phyloP scores from a whole-genome alignment of 1,284 basidiomycete species.

The Marasmius oreades region DNA sequence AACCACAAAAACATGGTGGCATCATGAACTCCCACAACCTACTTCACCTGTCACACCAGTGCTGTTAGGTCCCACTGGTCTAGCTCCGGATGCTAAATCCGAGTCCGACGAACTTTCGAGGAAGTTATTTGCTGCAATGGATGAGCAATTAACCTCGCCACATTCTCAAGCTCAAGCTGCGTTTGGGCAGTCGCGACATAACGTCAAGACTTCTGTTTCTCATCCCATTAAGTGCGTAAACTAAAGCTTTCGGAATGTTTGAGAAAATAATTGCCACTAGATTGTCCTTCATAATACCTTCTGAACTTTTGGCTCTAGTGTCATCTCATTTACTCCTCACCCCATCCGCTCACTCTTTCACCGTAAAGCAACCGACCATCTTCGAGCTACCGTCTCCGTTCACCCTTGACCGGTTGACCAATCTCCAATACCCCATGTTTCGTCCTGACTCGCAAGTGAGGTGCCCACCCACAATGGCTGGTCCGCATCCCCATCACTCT shows the following conservation, averaged over 20 bases:
- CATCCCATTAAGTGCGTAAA: constrained; percentile 78
- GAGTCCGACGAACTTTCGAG: constrained; percentile 33
- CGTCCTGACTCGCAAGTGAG: background rate
- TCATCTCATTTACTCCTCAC: constrained; percentile 46
- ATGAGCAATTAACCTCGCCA: constrained; percentile 28
- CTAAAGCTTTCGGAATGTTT: background rate
- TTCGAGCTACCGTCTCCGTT: constrained; percentile 44
- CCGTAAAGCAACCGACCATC: constrained; percentile 34
- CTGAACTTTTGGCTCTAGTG: constrained; percentile 52
- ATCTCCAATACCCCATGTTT: constrained; percentile 4
- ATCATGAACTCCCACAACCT: constrained; percentile 21
- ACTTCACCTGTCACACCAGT: constrained; percentile 20
- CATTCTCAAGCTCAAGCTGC: constrained; percentile 1
- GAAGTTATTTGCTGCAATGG: constrained; percentile 52
- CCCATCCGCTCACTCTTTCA: constrained; percentile 18
- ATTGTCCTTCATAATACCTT: constrained; percentile 64
- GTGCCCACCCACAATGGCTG: constrained; percentile 12
- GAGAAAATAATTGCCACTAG: constrained; percentile 32
- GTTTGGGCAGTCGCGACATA: constrained; percentile 13
- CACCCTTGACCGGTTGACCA: constrained; percentile 36
- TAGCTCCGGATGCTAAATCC: constrained; percentile 19
- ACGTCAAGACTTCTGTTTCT: constrained; percentile 71
- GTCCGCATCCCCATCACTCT: constrained; percentile 16
- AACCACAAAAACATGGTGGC: constrained; percentile 53
- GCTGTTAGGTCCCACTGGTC: constrained; percentile 27